Percentiles rank a stretch among this genome's conserved stretches.
Evolutionary conservation across 805 yeast species (phyloP).

Genomic region (Yamadazyma sp.): DNA sequence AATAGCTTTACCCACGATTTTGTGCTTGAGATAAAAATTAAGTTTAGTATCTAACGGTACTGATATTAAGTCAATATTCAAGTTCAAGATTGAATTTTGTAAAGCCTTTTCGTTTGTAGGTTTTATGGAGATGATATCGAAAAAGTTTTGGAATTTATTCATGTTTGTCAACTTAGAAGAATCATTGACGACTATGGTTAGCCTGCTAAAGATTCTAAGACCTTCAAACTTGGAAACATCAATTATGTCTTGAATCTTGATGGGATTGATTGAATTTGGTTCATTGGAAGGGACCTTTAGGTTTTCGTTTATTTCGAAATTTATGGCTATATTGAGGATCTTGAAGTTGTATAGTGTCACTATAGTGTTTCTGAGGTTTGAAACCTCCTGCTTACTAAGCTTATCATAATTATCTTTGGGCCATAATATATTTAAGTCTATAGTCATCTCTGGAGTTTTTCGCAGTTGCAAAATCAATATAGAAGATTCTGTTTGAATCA

Average conservation of each 20-base stretch:
- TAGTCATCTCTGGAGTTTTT: no score
- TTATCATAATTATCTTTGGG: constrained; percentile 56
- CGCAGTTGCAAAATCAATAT: no score
- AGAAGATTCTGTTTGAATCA: no score
- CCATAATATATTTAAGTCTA: constrained; percentile 72
- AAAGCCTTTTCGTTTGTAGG: constrained; percentile 81
- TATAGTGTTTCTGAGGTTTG: constrained; percentile 46
- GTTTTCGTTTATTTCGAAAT: constrained; percentile 52
- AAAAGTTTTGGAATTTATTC: constrained; percentile 44
- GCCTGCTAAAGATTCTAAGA: constrained; percentile 54
- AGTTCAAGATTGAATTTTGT: constrained; percentile 65
- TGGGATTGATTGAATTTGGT: constrained; percentile 44
- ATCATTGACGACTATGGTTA: constrained; percentile 75
- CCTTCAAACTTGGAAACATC: constrained; percentile 26
- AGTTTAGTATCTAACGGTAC: constrained; percentile 62
- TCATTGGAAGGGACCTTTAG: constrained; percentile 50
- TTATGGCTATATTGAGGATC: constrained; percentile 75
- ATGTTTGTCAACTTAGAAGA: constrained; percentile 70
- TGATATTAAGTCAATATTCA: constrained; percentile 81
- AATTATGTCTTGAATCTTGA: constrained; percentile 34
- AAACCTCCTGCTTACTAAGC: constrained; percentile 35
- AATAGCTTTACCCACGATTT: constrained; percentile 77
- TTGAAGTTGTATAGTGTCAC: constrained; percentile 58
- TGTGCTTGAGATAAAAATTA: constrained; percentile 79
- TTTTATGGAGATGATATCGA: constrained; percentile 78